Evolutionary conservation across 768 basidiomycete species (phyloP).

Genomic region (Pleurotus citrinopileatus): DNA sequence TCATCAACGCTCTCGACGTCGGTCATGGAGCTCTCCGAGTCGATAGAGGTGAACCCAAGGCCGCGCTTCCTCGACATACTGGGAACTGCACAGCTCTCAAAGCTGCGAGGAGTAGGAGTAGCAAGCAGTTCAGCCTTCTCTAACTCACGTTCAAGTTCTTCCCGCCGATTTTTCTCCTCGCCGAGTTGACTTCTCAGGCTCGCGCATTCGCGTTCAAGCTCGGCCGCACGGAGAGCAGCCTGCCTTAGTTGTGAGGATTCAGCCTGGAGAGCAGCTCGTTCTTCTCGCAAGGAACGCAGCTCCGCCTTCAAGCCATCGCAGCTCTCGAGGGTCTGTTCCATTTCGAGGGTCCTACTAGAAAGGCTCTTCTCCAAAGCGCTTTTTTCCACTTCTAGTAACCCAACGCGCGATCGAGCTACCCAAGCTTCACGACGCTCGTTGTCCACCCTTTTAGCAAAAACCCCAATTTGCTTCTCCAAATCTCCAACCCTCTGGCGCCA

Average conservation of each 20-base stretch:
- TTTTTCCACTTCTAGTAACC: conserved; percentile 68
- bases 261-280: conserved; percentile 22
- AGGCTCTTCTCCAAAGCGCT: conserved; percentile 48
- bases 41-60: conserved; percentile 56
- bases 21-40: conserved; percentile 62
- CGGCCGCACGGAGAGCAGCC: conserved; percentile 17
- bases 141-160: conserved; percentile 53
- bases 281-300: not conserved
- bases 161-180: conserved; percentile 38
- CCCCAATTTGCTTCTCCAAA: conserved; percentile 65
- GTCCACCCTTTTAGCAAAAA: conserved; percentile 69
- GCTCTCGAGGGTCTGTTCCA: conserved; percentile 3
- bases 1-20: conserved; percentile 62
- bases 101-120: conserved; percentile 42
- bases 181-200: conserved; percentile 22
- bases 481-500: conserved; percentile 79
- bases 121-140: conserved; percentile 36
- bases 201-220: conserved; percentile 14
- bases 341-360: conserved; percentile 18
- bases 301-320: not conserved
- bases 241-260: conserved; percentile 31
- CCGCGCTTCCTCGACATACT: conserved; percentile 35
- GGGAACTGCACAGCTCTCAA: conserved; percentile 17
- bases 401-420: conserved; percentile 73
- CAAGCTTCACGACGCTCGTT: conserved; percentile 80